Percentiles rank a stretch among this genome's conserved stretches.
Evolutionary conservation across 1,139 yeast species (phyloP).

Genomic region (Zygoascus sp.): DNA sequence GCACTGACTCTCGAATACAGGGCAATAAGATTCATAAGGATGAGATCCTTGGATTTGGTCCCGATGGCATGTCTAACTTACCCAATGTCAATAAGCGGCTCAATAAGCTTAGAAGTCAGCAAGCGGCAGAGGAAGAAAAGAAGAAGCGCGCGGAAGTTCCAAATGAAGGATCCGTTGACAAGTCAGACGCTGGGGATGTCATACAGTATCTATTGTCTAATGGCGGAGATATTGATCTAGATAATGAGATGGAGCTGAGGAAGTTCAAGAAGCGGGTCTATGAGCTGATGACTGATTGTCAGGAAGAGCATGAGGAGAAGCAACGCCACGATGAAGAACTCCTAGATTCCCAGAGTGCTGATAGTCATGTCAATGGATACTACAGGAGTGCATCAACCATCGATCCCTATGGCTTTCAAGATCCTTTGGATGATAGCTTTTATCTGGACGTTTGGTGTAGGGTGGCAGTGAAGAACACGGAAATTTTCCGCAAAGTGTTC

Average conservation of each 20-base stretch:
- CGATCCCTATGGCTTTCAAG: conserved; percentile 85
- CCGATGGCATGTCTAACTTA: conserved; percentile 40
- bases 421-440: conserved; percentile 74
- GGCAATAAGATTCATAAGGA: conserved; percentile 56
- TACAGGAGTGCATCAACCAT: conserved; percentile 40
- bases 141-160: background rate
- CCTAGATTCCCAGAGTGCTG: conserved; percentile 3
- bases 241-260: background rate
- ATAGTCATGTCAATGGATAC: conserved; percentile 11
- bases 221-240: background rate
- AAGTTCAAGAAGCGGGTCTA: conserved; percentile 22
- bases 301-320: background rate
- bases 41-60: conserved; percentile 76
- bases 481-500: conserved; percentile 76
- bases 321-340: background rate
- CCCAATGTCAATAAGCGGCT: conserved; percentile 18
- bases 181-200: conserved; percentile 4
- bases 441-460: conserved; percentile 87
- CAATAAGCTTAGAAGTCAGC: conserved; percentile 3
- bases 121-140: background rate
- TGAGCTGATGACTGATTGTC: conserved; percentile 7
- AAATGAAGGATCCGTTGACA: background rate
- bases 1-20: conserved; percentile 76
- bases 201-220: background rate
- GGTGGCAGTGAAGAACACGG: conserved; percentile 79